Conservation (phyloP, 768 basidiomycete species). For the Suillus luteus region DNA sequence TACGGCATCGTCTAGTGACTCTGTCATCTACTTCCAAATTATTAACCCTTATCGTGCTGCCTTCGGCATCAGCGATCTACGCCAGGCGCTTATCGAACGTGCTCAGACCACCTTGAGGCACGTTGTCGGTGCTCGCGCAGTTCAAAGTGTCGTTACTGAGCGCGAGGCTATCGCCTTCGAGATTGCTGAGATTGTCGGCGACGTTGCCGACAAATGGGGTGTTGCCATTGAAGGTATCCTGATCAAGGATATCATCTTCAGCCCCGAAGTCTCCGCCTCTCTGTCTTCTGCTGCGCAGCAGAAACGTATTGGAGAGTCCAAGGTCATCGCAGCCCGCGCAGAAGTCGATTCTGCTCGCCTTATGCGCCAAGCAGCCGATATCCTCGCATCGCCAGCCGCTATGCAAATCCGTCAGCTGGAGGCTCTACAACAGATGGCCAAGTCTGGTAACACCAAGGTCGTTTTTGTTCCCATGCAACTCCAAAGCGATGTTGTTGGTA, state of each 20-base stretch:
- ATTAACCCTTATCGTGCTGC: constrained; percentile 90
- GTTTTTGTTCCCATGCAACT: constrained; percentile 94
- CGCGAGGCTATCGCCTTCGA: constrained; percentile 96
- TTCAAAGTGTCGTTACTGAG: constrained; percentile 96
- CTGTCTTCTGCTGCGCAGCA: constrained; percentile 95
- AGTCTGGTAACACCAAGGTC: constrained; percentile 85
- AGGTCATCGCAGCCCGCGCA: constrained; percentile 93
- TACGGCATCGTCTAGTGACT: constrained; percentile 57
- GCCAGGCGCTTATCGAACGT: constrained; percentile 80
- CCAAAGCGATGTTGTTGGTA: constrained; percentile 67
- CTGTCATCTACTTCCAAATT: constrained; percentile 92
- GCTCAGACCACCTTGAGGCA: constrained; percentile 96
- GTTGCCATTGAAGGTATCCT: constrained; percentile 96
- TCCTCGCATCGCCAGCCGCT: constrained; percentile 90
- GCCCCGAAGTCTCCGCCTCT: constrained; percentile 84
- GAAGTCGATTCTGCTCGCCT: constrained; percentile 94
- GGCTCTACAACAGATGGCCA: constrained; percentile 94
- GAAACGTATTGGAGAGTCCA: constrained; percentile 95
- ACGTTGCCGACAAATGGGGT: constrained; percentile 95
- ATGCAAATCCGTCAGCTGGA: constrained; percentile 99
- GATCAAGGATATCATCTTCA: constrained; percentile 94
- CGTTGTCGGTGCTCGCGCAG: constrained; percentile 91
- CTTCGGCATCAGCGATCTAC: constrained; percentile 90
- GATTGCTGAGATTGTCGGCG: constrained; percentile 94
- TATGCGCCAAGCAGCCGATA: constrained; percentile 97